Evolutionary conservation across 1,139 yeast species (phyloP), one percentile per base, ranked within the genome.

Genomic region (Sugiyamaella paludigena): DNA sequence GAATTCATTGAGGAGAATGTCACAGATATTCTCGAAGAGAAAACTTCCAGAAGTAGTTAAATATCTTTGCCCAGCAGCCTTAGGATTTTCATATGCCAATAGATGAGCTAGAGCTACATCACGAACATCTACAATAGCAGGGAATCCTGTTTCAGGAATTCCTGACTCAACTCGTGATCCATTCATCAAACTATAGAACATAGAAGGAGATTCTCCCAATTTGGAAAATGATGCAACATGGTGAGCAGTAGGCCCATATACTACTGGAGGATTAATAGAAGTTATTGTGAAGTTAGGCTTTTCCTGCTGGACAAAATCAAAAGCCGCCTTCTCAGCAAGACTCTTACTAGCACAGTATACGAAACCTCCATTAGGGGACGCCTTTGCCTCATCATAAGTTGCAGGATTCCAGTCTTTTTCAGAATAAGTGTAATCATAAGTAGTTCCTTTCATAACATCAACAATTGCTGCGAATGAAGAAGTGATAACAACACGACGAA

Each of bases 91-190:
- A 19, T 77, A 64, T 0, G 77, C 78, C 35, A 61, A 55, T 11
- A 78, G 58, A 59, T 79, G 84, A 10, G 80, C 80, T 52, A 58
- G 61, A 3, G 82, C 81, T 8, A 76, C 77, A 57, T 79, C 81
- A 48, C 83, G 69, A 1, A 79, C 83, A 57, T 79, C 82, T 34
- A 74, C 69, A 57, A 58, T 62, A 27, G 57, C 47, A 44, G 41
- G 49, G 45, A 13, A 32, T 31, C 36, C 19, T 2, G 49, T 48
- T 6, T 52, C 56, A 33, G 58, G 52, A 35, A 61, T 48, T 13
- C 61, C 38, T 12, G 55, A 45, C 28, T 10, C 45, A 27, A n/a
- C 36, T 36, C 13, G 12, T 5, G 37, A 19, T 32, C 44, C 50
- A 19, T 48, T 51, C 41, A 61, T 49, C 24, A 64, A 39, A 16